A percentile compares a stretch with the other conserved stretches of the same genome.
These are phyloP conservation scores for Bryum argenteum DNA, from an alignment of 225 moss, liverwort and hornwort genomes.

Conservation along the genomic window DNA sequence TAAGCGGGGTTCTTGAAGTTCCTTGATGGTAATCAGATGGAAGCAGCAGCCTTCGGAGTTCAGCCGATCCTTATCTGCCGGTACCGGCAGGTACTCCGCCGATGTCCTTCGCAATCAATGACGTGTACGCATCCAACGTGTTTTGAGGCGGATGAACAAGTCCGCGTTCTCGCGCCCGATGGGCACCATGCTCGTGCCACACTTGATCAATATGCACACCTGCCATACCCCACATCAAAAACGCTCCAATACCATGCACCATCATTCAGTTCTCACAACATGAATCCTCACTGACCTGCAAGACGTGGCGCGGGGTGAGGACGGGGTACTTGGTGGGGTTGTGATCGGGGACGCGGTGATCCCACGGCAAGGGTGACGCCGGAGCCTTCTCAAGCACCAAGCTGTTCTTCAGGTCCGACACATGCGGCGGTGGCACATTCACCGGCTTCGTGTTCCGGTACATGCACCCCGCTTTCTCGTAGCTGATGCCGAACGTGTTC, in stretches of 20 bases:
- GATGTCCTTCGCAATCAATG: no score
- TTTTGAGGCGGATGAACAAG: slow-evolving; percentile 58
- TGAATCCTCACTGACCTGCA: slow-evolving; percentile 54
- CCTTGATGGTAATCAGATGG: no score
- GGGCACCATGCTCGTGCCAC: slow-evolving; percentile 29
- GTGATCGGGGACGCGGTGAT: slow-evolving; percentile 47
- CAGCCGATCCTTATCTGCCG: no score
- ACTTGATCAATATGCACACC: slow-evolving; percentile 72
- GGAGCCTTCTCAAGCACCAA: slow-evolving; percentile 52
- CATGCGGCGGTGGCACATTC: slow-evolving; percentile 53
- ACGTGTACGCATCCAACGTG: slow-evolving; percentile 57
- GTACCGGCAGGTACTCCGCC: no score
- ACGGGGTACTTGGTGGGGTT: slow-evolving; percentile 61
- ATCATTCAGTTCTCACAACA: not conserved
- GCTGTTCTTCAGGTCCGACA: slow-evolving; percentile 44
- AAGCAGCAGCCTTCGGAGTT: no score
- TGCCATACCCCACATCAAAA: slow-evolving; percentile 11
- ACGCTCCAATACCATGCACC: not conserved
- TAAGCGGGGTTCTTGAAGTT: slow-evolving; percentile 44
- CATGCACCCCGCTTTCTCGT: slow-evolving; percentile 75
- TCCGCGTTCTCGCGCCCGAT: slow-evolving; percentile 41
- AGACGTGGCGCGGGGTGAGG: slow-evolving; percentile 63
- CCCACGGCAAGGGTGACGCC: slow-evolving; percentile 58
- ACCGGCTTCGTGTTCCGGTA: slow-evolving; percentile 57
- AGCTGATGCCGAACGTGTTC: slow-evolving; percentile 62